Percentiles rank a stretch among this genome's conserved stretches.
These are phyloP conservation scores for Ceratobasidium sp. DNA, from an alignment of 1,284 basidiomycete species.

Conservation along the genomic window DNA sequence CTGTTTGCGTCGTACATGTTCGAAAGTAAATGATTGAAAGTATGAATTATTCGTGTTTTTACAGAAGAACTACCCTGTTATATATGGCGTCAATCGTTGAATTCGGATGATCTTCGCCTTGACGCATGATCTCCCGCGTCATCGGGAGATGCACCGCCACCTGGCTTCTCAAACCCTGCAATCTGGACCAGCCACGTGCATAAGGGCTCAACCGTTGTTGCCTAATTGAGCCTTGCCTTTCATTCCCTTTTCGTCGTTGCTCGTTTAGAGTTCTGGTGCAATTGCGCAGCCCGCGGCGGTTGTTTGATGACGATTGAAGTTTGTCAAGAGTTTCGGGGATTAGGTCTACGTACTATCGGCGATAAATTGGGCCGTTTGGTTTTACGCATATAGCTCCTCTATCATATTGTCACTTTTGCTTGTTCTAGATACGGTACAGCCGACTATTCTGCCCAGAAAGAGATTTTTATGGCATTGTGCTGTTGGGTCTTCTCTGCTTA, in stretches of 20 bases:
- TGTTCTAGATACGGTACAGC: too few relatives aligned
- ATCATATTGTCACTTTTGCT: too few relatives aligned
- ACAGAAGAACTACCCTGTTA: too few relatives aligned
- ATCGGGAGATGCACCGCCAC: not conserved
- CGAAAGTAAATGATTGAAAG: too few relatives aligned
- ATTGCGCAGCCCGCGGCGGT: not conserved
- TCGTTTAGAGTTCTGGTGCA: not conserved
- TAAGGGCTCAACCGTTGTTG: not conserved
- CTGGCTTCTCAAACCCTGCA: not conserved
- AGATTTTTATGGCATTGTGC: too few relatives aligned
- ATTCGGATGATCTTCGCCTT: not conserved
- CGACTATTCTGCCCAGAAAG: too few relatives aligned
- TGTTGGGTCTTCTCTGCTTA: too few relatives aligned
- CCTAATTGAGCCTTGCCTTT: conserved; percentile 17
- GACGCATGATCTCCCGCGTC: not conserved
- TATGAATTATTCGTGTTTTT: too few relatives aligned
- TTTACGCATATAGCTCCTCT: too few relatives aligned
- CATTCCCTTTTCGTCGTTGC: not conserved
- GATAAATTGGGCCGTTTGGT: not conserved
- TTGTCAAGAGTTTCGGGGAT: conserved; percentile 22
- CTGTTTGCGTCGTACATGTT: too few relatives aligned
- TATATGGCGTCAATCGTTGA: too few relatives aligned
- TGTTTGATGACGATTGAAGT: not conserved
- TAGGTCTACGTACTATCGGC: not conserved
- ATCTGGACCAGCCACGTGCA: not conserved